Conservation (phyloP, 129 eudicot species). For the Dittrichia graveolens region DNA sequence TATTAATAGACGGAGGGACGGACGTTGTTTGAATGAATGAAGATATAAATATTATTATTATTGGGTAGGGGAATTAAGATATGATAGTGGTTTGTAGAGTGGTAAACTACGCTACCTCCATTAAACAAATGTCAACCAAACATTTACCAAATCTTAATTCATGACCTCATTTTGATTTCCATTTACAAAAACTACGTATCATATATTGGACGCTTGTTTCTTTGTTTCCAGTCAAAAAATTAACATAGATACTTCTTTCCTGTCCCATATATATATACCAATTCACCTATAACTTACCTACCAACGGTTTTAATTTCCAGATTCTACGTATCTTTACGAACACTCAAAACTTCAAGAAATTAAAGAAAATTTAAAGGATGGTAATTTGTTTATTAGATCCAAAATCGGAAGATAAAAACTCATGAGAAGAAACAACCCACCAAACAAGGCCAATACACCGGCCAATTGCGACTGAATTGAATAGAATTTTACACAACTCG, state of each 20-base stretch:
- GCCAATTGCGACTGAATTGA: no score
- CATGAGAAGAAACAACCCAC: no score
- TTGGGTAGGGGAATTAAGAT: background rate
- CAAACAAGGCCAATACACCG: no score
- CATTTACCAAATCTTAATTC: slow-evolving; percentile 40
- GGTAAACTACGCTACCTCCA: slow-evolving; percentile 44
- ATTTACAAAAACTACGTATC: slow-evolving; percentile 21
- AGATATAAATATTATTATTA: slow-evolving; percentile 12
- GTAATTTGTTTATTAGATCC: no score
- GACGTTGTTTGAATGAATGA: background rate
- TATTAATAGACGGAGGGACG: no score
- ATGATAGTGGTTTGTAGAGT: slow-evolving; percentile 38
- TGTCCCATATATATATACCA: slow-evolving; percentile 3
- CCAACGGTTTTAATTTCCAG: background rate
- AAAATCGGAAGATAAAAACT: background rate
- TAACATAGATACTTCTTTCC: background rate
- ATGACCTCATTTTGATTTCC: slow-evolving; percentile 36
- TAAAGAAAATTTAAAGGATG: no score
- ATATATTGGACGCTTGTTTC: no score
- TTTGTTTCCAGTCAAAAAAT: slow-evolving; percentile 23
- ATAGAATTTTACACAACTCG: no score
- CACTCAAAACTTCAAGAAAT: no score
- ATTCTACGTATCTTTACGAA: background rate
- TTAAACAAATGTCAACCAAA: slow-evolving; percentile 44
- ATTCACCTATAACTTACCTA: slow-evolving; percentile 31